phyloP scores from a whole-genome alignment of 768 basidiomycete genomes.

The Auricularia heimuer region DNA sequence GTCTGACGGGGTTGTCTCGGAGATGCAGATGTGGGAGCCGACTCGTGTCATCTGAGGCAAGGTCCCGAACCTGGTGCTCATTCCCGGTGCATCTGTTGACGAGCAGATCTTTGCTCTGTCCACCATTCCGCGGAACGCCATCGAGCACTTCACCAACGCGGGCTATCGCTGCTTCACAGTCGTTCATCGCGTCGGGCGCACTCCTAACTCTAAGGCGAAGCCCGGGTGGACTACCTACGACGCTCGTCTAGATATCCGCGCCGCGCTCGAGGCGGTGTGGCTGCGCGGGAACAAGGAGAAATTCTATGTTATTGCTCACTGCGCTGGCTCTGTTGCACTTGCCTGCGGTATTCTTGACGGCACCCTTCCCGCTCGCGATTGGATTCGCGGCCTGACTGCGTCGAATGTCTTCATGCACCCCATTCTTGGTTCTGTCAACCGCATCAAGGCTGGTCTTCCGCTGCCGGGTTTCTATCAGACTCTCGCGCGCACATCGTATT shows the following conservation, averaged over 20 bases:
- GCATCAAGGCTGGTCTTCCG: not conserved
- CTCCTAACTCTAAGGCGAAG: not conserved
- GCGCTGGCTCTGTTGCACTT: slow-evolving; percentile 1
- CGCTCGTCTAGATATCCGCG: not conserved
- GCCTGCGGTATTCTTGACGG: slow-evolving; percentile 3
- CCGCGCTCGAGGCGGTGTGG: not conserved
- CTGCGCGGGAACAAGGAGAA: not conserved
- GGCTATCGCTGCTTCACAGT: slow-evolving; percentile 3
- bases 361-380: not conserved
- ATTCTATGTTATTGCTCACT: slow-evolving; percentile 2
- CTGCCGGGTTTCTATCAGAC: not conserved
- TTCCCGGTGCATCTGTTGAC: not conserved
- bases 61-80: not conserved
- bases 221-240: not conserved
- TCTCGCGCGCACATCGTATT: not conserved
- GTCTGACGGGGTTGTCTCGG: not conserved
- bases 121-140: slow-evolving; percentile 1
- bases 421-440: slow-evolving; percentile 1
- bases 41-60: not conserved
- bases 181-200: not conserved
- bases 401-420: slow-evolving; percentile 6
- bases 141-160: slow-evolving; percentile 1
- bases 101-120: not conserved
- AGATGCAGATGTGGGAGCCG: not conserved
- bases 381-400: not conserved